Conservation (phyloP, 805 yeast genomes). For the Barnettozyma vustinii region DNA sequence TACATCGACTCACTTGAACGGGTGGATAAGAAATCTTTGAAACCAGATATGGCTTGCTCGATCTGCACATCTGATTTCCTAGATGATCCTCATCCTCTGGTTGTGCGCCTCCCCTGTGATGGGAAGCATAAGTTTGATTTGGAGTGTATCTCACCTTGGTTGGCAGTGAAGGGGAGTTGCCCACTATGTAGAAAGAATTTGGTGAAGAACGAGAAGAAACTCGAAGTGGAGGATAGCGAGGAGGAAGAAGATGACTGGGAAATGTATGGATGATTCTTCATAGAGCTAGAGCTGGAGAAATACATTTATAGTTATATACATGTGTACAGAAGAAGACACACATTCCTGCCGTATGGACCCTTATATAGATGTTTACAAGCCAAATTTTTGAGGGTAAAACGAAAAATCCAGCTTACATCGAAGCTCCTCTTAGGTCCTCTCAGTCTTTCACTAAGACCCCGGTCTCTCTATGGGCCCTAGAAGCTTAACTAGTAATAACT, state of each 20-base stretch:
- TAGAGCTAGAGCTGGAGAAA: too few species aligned
- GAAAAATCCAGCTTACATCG: background rate
- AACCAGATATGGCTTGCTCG: constrained; percentile 62
- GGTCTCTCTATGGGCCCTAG: background rate
- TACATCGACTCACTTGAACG: constrained; percentile 77
- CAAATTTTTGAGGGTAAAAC: background rate
- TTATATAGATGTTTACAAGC: background rate
- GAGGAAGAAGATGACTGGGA: constrained; percentile 71
- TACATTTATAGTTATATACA: too few species aligned
- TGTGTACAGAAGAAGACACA: background rate
- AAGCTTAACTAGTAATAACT: background rate
- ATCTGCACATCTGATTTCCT: constrained; percentile 73
- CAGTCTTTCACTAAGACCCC: background rate
- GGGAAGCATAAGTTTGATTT: constrained; percentile 71
- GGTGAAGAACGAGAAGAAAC: constrained; percentile 39
- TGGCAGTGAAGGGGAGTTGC: constrained; percentile 66
- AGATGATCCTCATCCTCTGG: constrained; percentile 72
- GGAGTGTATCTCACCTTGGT: constrained; percentile 91
- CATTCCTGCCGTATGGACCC: background rate
- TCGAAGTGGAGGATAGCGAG: constrained; percentile 27
- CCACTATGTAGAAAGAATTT: constrained; percentile 84
- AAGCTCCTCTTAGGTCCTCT: background rate
- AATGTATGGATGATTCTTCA: constrained; percentile 49
- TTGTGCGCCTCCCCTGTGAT: constrained; percentile 67
- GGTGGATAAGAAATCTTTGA: constrained; percentile 41